phyloP scores from a whole-genome alignment of 495 filamentous ascomycete species.

The Penicillium cinerascens region DNA sequence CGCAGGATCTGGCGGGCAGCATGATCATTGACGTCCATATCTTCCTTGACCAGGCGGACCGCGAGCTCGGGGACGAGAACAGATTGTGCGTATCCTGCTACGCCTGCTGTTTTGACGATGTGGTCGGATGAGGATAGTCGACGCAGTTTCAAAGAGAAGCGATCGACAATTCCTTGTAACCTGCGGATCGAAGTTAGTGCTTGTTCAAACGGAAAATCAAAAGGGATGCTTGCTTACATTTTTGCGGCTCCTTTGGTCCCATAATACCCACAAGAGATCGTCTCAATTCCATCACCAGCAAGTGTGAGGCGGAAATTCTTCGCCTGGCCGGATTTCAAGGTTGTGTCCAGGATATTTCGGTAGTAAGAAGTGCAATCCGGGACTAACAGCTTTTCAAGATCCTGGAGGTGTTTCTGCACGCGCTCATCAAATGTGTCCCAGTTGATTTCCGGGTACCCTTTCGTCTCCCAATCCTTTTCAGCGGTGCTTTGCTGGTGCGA shows the following conservation, averaged over 20 bases:
- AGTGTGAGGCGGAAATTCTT: constrained; percentile 55
- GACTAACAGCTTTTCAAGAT: constrained; percentile 57
- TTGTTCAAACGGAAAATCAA: neutral
- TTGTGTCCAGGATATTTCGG: constrained; percentile 55
- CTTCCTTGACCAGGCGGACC: constrained; percentile 73
- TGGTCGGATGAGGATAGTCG: constrained; percentile 61
- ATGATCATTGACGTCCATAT: constrained; percentile 67
- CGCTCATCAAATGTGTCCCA: constrained; percentile 69
- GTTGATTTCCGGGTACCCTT: constrained; percentile 73
- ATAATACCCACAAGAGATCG: constrained; percentile 75
- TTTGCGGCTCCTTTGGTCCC: constrained; percentile 69
- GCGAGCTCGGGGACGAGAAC: constrained; percentile 87
- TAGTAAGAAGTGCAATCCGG: constrained; percentile 58
- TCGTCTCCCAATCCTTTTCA: constrained; percentile 54
- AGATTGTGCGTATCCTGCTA: constrained; percentile 72
- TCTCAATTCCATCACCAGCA: constrained; percentile 34
- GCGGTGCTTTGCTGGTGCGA: constrained; percentile 62
- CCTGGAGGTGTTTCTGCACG: constrained; percentile 51
- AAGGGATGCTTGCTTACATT: constrained; percentile 46
- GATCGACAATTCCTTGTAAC: constrained; percentile 60
- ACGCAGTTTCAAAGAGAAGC: constrained; percentile 59
- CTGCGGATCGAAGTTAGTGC: constrained; percentile 24
- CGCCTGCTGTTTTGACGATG: constrained; percentile 65
- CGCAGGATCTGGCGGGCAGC: constrained; percentile 64
- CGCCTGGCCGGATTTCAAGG: constrained; percentile 56